Percentiles rank a stretch among this genome's conserved stretches.
These are phyloP conservation scores for Lyophyllum atratum DNA, from an alignment of 768 basidiomycete genomes.

Conservation along the genomic window DNA sequence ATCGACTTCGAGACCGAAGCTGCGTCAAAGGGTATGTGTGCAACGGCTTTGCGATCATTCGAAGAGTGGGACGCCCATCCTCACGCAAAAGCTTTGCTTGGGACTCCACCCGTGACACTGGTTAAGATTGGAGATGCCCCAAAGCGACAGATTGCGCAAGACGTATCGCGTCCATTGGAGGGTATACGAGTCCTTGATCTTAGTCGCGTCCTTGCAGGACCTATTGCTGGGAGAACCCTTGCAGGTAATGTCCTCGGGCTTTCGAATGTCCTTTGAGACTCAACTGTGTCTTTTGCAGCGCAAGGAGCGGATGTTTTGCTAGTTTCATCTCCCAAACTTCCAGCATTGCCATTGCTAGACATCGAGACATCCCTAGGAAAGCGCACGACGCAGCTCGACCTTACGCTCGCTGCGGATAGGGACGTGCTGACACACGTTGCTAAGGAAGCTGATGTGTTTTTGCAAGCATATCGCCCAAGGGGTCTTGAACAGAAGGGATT, in stretches of 20 bases:
- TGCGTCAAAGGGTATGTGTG: constrained; percentile 46
- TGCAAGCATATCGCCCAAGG: constrained; percentile 62
- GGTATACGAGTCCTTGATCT: constrained; percentile 60
- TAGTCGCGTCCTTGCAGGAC: constrained; percentile 60
- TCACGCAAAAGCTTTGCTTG: constrained; percentile 42
- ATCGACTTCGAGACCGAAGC: constrained; percentile 50
- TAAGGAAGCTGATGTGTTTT: constrained; percentile 52
- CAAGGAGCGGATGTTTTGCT: constrained; percentile 60
- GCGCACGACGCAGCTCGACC: constrained; percentile 61
- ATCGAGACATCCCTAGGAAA: constrained; percentile 64
- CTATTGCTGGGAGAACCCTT: constrained; percentile 54
- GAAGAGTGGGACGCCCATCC: constrained; percentile 51
- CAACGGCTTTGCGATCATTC: constrained; percentile 49
- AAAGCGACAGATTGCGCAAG: constrained; percentile 22
- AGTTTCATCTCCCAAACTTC: constrained; percentile 57
- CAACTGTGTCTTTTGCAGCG: constrained; percentile 28
- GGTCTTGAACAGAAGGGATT: constrained; percentile 51
- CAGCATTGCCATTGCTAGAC: constrained; percentile 51
- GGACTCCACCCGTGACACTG: constrained; percentile 44
- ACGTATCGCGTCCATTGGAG: constrained; percentile 37
- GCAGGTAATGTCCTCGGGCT: constrained; percentile 39
- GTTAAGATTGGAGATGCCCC: constrained; percentile 51
- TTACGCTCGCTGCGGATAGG: constrained; percentile 33
- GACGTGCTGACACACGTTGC: constrained; percentile 37
- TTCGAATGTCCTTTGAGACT: background rate